Conservation (phyloP, 768 basidiomycete genomes). For the Boletellus emodensis region DNA sequence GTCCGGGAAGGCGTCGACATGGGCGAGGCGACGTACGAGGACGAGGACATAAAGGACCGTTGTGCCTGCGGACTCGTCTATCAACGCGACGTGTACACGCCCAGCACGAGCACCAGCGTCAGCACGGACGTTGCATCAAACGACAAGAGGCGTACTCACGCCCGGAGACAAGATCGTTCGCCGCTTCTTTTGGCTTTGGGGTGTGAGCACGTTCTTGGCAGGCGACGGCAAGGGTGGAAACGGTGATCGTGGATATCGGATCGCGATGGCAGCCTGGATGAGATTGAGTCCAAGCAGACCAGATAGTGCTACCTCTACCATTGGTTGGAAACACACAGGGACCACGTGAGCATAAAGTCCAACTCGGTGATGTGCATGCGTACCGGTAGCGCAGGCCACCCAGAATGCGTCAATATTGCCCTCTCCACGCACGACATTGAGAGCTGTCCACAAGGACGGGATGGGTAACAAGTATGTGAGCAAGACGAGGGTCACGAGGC, state of each 20-base stretch:
- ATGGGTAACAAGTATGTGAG: constrained; percentile 37
- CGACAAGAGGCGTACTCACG: constrained; percentile 11
- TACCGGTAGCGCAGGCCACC: constrained; percentile 31
- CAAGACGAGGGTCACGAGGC: constrained; percentile 30
- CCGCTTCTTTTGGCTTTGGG: constrained; percentile 27
- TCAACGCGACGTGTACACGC: neutral
- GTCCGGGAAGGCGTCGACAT: constrained; percentile 33
- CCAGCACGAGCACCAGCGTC: neutral
- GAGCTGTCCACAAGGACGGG: constrained; percentile 35
- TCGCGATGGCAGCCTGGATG: constrained; percentile 33
- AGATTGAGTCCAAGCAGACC: constrained; percentile 33
- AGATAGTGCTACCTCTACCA: constrained; percentile 29
- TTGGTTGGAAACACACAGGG: neutral
- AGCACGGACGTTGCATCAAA: neutral
- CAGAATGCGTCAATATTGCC: constrained; percentile 10
- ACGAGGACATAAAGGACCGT: constrained; percentile 20
- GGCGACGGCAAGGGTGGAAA: constrained; percentile 26
- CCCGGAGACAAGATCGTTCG: constrained; percentile 21
- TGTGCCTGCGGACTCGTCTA: constrained; percentile 28
- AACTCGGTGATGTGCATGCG: neutral
- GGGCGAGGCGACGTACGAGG: constrained; percentile 30
- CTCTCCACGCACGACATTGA: constrained; percentile 28
- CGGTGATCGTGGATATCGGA: constrained; percentile 34
- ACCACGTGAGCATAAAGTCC: neutral
- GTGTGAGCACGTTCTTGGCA: constrained; percentile 19